Conservation (phyloP, 352 stramenopile genomes). For the Phytophthora pistaciae region DNA sequence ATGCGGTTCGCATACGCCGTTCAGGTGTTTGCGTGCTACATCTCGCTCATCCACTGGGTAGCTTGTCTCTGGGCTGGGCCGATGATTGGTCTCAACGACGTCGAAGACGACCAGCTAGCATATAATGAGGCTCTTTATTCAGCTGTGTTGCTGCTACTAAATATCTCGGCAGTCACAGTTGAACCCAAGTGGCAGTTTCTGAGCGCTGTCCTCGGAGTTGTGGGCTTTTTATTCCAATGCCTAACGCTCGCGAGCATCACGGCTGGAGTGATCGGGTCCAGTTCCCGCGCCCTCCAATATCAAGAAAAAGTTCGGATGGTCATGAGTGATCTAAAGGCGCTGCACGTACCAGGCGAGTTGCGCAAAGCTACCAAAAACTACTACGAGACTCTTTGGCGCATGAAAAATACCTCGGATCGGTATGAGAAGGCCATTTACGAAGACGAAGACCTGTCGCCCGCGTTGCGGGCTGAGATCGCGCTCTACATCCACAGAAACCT, state of each 20-base stretch:
- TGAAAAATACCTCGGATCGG: slow-evolving; percentile 74
- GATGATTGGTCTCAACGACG: slow-evolving; percentile 36
- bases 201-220: slow-evolving; percentile 45
- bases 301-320: slow-evolving; percentile 70
- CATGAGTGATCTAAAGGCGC: slow-evolving; percentile 71
- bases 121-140: slow-evolving; percentile 64
- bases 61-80: slow-evolving; percentile 60
- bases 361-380: slow-evolving; percentile 64
- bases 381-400: slow-evolving; percentile 73
- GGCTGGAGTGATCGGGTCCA: slow-evolving; percentile 53
- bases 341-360: slow-evolving; percentile 61
- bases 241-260: slow-evolving; percentile 66
- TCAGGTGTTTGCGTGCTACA: slow-evolving; percentile 63
- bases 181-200: slow-evolving; percentile 51
- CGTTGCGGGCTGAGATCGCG: slow-evolving; percentile 63
- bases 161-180: slow-evolving; percentile 54
- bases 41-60: slow-evolving; percentile 72
- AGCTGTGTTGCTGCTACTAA: slow-evolving; percentile 54
- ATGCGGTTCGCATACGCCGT: slow-evolving; percentile 68
- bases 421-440: slow-evolving; percentile 80
- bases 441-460: slow-evolving; percentile 66
- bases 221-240: slow-evolving; percentile 63
- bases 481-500: slow-evolving; percentile 68
- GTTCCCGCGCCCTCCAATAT: slow-evolving; percentile 61
- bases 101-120: slow-evolving; percentile 45